Evolutionary conservation across 148 eudicot genomes (phyloP).

Genomic region (Pouteria glomerata): DNA sequence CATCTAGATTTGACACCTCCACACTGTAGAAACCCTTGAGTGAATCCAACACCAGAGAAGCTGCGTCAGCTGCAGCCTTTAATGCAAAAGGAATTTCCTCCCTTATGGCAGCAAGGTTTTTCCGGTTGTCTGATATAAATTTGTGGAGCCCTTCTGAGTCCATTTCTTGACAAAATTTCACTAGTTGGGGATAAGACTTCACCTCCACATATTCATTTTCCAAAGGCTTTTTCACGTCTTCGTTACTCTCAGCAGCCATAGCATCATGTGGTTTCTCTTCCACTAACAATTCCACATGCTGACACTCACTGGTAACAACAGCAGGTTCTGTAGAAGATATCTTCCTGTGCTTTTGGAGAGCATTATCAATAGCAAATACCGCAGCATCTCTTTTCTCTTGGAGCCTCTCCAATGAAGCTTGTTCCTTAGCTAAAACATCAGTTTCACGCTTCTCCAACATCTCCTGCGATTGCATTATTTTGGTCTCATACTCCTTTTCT

Average conservation of each 20-base stretch:
- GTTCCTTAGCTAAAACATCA: conserved; percentile 78
- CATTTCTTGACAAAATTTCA: conserved; percentile 81
- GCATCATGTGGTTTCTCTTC: conserved; percentile 52
- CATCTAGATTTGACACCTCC: conserved; percentile 59
- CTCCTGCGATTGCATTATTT: conserved; percentile 58
- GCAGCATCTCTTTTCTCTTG: conserved; percentile 99
- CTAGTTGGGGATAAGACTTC: conserved; percentile 69
- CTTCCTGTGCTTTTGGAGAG: conserved; percentile 64
- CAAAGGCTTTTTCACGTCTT: conserved; percentile 34
- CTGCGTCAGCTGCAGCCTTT: conserved; percentile 78
- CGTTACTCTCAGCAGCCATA: conserved; percentile 42
- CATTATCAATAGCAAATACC: conserved; percentile 60
- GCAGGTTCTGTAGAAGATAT: conserved; percentile 32
- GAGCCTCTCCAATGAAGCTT: conserved; percentile 67
- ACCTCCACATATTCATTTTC: conserved; percentile 48
- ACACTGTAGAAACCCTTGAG: conserved; percentile 69
- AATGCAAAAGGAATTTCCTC: conserved; percentile 93
- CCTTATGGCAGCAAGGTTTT: conserved; percentile 87
- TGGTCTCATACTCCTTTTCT: conserved; percentile 78
- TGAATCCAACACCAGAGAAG: conserved; percentile 75
- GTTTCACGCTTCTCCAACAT: conserved; percentile 68
- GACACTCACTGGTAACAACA: conserved; percentile 29
- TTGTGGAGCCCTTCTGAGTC: conserved; percentile 83
- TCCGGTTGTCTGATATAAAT: conserved; percentile 96
- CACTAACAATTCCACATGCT: conserved; percentile 27